Percentiles rank a stretch among this genome's conserved stretches.
Conservation (phyloP, 108 stramenopile genomes). For the Schizochytrium sp. region DNA sequence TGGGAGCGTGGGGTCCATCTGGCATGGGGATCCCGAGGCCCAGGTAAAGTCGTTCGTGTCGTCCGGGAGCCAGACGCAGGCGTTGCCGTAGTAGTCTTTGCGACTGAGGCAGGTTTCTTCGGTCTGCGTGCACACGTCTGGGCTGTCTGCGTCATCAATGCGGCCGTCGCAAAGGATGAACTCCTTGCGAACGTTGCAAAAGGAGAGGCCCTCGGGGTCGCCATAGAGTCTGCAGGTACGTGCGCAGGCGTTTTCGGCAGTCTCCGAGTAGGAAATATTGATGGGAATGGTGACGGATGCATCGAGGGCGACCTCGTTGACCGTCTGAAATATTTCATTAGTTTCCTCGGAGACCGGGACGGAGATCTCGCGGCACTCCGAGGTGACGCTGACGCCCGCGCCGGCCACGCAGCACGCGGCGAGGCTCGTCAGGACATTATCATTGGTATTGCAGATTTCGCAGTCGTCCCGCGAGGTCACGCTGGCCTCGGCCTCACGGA, state of each 20-base stretch:
- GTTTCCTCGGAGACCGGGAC: too few relatives aligned
- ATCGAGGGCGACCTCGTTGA: too few relatives aligned
- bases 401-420: too few relatives aligned
- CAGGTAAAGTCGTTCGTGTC: neutral
- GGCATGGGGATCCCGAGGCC: neutral
- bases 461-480: too few relatives aligned
- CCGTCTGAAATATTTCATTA: too few relatives aligned
- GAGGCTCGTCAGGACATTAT: too few relatives aligned
- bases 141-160: neutral
- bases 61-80: neutral
- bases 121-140: neutral
- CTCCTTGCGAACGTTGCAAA: neutral
- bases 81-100: neutral
- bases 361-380: too few relatives aligned
- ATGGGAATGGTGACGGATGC: too few relatives aligned
- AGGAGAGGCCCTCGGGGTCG: neutral
- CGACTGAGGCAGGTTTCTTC: neutral
- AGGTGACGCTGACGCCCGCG: too few relatives aligned
- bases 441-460: too few relatives aligned
- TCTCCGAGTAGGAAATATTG: neutral
- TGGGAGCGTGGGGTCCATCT: too few relatives aligned
- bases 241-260: neutral
- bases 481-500: too few relatives aligned
- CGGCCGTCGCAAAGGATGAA: neutral
- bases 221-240: neutral